Conservation (phyloP, 331 rosid species). For the Erythrophleum ivorense region DNA sequence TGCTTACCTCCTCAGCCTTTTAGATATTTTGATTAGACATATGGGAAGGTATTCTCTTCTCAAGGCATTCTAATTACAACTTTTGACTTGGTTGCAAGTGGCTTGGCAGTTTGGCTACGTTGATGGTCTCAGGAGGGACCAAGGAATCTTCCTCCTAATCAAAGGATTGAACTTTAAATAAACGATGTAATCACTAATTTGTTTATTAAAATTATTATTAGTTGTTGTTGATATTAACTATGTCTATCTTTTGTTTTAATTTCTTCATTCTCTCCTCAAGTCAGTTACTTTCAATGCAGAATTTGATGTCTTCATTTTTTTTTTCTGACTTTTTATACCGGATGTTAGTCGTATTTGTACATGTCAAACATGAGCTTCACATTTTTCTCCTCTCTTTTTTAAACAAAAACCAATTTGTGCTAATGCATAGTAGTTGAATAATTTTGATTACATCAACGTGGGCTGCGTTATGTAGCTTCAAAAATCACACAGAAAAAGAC, state of each 20-base stretch:
- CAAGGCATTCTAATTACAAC: slow-evolving; percentile 69
- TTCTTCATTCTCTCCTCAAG: background rate
- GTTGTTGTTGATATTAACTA: too few species aligned
- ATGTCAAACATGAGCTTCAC: background rate
- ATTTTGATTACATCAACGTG: background rate
- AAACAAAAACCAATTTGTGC: background rate
- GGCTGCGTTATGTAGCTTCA: too few species aligned
- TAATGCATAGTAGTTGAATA: background rate
- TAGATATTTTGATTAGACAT: slow-evolving; percentile 48
- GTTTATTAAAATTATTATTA: background rate
- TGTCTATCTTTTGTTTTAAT: too few species aligned
- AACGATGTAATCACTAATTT: slow-evolving; percentile 18
- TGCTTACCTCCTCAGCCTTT: background rate
- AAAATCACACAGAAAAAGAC: background rate
- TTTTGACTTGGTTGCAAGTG: slow-evolving; percentile 66
- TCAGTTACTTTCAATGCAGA: background rate
- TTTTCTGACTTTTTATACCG: background rate
- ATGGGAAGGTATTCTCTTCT: slow-evolving; percentile 51
- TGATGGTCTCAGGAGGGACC: slow-evolving; percentile 48
- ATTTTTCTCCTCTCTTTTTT: too few species aligned
- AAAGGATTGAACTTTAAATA: slow-evolving; percentile 44
- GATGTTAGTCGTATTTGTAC: background rate
- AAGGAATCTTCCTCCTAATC: slow-evolving; percentile 50
- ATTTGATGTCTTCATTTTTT: background rate
- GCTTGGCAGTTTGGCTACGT: slow-evolving; percentile 48